phyloP scores from a whole-genome alignment of 345 rosid genomes.

The Sisymbrium altissimum region DNA sequence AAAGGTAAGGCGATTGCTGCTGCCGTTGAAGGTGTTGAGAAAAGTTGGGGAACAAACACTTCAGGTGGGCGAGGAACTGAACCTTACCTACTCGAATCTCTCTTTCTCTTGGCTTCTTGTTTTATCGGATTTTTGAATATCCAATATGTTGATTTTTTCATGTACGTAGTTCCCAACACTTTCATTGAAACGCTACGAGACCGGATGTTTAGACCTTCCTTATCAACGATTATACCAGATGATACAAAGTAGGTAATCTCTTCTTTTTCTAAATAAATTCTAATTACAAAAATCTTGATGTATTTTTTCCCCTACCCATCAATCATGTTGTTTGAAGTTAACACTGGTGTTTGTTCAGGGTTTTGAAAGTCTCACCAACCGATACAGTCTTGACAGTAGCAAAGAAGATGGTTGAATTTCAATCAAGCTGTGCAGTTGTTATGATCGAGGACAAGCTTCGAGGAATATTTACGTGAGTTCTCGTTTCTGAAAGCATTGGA shows the following conservation, averaged over 20 bases:
- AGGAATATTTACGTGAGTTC: slow-evolving; percentile 90
- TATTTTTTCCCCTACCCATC: neutral
- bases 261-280: slow-evolving; percentile 26
- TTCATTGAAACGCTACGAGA: slow-evolving; percentile 92
- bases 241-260: slow-evolving; percentile 97
- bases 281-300: neutral
- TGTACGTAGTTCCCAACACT: slow-evolving; percentile 64
- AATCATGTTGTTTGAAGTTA: neutral
- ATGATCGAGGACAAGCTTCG: slow-evolving; percentile 66
- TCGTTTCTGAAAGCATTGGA: neutral
- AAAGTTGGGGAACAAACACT: slow-evolving; percentile 77
- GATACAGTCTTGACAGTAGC: slow-evolving; percentile 74
- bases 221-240: slow-evolving; percentile 80
- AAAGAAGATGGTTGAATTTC: slow-evolving; percentile 83
- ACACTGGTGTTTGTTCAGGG: slow-evolving; percentile 49
- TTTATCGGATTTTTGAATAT: neutral
- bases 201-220: slow-evolving; percentile 87
- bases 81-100: neutral
- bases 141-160: slow-evolving; percentile 2
- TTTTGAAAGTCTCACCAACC: slow-evolving; percentile 71
- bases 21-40: slow-evolving; percentile 99
- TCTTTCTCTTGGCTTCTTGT: neutral
- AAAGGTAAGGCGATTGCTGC: slow-evolving; percentile 99
- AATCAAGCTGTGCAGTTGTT: slow-evolving; percentile 71
- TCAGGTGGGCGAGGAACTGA: slow-evolving; percentile 52